phyloP scores from a whole-genome alignment of 495 filamentous ascomycete species.

The Talaromyces stipitatus region DNA sequence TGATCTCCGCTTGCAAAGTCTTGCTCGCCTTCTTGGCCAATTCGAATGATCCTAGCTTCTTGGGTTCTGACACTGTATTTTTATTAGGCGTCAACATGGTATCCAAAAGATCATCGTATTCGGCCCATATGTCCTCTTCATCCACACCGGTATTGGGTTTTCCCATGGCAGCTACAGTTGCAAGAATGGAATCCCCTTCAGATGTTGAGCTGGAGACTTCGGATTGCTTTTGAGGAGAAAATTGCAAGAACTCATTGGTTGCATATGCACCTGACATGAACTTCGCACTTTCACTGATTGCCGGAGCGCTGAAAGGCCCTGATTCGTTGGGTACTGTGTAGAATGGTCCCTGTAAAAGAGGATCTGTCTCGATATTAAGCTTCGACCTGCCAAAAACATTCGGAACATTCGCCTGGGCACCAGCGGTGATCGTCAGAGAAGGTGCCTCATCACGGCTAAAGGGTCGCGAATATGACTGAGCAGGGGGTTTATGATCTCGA shows the following conservation, averaged over 20 bases:
- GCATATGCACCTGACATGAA: constrained; percentile 33
- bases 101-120: constrained; percentile 86
- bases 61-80: constrained; percentile 13
- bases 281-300: constrained; percentile 19
- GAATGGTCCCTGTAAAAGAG: constrained; percentile 14
- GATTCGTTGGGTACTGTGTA: constrained; percentile 22
- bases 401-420: constrained; percentile 9
- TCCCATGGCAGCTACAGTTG: constrained; percentile 53
- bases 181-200: constrained; percentile 35
- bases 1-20: constrained; percentile 33
- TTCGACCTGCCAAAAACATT: constrained; percentile 19
- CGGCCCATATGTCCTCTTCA: constrained; percentile 90
- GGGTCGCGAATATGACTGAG: constrained; percentile 81
- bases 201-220: constrained; percentile 61
- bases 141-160: constrained; percentile 46
- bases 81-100: constrained; percentile 53
- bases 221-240: constrained; percentile 65
- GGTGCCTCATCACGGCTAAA: constrained; percentile 45
- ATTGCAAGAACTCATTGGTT: constrained; percentile 57
- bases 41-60: constrained; percentile 19
- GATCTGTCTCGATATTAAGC: constrained; percentile 13
- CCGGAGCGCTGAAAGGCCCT: constrained; percentile 31
- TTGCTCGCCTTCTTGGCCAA: constrained; percentile 33
- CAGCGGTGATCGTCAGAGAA: constrained; percentile 16
- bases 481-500: constrained; percentile 58